Base-by-base conservation (phyloP, 306 rosid species). In the Medicago truncatula region DNA sequence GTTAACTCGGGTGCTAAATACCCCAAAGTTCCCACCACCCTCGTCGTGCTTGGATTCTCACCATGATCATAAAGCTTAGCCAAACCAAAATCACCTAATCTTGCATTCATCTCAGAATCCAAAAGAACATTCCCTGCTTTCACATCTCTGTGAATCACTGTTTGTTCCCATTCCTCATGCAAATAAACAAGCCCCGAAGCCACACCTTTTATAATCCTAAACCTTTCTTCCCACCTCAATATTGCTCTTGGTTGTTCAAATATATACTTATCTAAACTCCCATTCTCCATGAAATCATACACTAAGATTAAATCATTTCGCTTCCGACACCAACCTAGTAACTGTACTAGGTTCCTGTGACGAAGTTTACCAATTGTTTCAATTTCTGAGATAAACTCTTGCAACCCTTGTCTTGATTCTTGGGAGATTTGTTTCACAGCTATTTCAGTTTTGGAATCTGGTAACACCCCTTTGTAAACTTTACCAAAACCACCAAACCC, bases 401-500 rank as follows among this genome's bases (percentile, higher is more conserved):
- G 87, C 52, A 80, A 25, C 5, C 93, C 91, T 54, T 89, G 89
- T 69, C 74, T 89, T 5, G 93, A 89, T 36, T 81, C 88, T 12
- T 85, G 82, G 17, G 91, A 87, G 41, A 89, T 72, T 64, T 86
- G 69, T 85, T 89, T 89, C 66, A 87, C 93, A 0, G 90, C 93
- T 1, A 87, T 70, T 52, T 83, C 81, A 1, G 82, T 79, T 28
- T 74, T 77, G 15, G 88, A 67, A 3, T 74, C 76, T 5, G 81
- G 79, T 14, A 83, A 74, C 15, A 84, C 83, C 8, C 93, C 93
- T 64, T 77, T 87, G 80, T 85, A 89, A 8, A 89, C 93, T 12
- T 44, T 69, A 70, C 93, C 93, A 62, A 85, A 89, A 9, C 93
- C 93, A 2, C 93, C 93, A 41, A 85, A 87, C 10, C 93, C 93